Conservation (phyloP, 164 flowering plant genomes). For the Cinnamomum chago region DNA sequence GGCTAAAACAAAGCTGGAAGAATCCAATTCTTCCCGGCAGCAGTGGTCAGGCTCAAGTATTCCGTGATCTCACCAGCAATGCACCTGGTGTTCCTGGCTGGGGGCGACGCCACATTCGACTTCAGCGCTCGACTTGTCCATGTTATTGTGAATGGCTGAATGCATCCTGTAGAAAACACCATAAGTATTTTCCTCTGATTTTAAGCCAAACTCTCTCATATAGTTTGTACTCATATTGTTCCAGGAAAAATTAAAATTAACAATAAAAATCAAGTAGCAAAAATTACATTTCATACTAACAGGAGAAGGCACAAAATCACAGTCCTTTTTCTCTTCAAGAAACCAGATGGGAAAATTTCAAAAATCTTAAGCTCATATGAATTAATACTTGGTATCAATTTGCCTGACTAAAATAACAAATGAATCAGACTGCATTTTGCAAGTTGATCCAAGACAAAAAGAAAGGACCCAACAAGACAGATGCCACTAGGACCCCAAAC, state of each 20-base stretch:
- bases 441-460: not conserved
- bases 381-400: not conserved
- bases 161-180: too few relatives aligned
- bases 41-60: conserved; percentile 6
- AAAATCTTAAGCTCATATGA: too few relatives aligned
- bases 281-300: too few relatives aligned
- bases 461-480: not conserved
- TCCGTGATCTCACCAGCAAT: conserved; percentile 4
- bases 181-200: too few relatives aligned
- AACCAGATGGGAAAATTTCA: too few relatives aligned
- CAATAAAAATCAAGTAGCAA: too few relatives aligned
- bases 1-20: not conserved
- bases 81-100: conserved; percentile 3
- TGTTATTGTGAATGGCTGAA: too few relatives aligned
- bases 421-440: not conserved
- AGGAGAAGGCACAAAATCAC: too few relatives aligned
- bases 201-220: too few relatives aligned
- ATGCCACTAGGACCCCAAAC: not conserved
- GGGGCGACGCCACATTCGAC: conserved; percentile 13
- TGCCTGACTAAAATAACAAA: not conserved
- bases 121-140: not conserved
- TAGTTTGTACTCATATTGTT: too few relatives aligned
- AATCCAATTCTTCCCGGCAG: conserved; percentile 9
- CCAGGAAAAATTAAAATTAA: too few relatives aligned
- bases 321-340: too few relatives aligned